Conservation (phyloP, 805 yeast species). For the Barnettozyma californica region DNA sequence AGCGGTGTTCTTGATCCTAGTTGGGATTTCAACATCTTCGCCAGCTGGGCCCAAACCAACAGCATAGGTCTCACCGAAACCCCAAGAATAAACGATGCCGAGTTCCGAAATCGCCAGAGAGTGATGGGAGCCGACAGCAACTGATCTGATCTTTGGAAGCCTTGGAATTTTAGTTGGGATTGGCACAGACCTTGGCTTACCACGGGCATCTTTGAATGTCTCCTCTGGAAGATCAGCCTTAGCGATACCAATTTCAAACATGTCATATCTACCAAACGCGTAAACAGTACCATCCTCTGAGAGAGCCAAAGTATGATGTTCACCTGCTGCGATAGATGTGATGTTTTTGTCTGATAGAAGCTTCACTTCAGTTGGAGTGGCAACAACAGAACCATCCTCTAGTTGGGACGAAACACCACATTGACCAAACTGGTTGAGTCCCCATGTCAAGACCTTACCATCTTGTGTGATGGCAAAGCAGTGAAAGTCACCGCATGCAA, state of each 20-base stretch:
- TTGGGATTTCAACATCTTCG: constrained; percentile 84
- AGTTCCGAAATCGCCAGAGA: constrained; percentile 78
- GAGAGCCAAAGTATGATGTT: constrained; percentile 85
- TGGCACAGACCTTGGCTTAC: constrained; percentile 80
- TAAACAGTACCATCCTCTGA: constrained; percentile 67
- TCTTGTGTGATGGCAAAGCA: constrained; percentile 82
- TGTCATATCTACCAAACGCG: constrained; percentile 88
- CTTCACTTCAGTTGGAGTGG: constrained; percentile 71
- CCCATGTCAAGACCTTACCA: constrained; percentile 83
- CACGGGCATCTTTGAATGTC: constrained; percentile 73
- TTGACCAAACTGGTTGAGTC: constrained; percentile 94
- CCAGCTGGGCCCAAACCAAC: constrained; percentile 87
- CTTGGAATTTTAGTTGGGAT: constrained; percentile 65
- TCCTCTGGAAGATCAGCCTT: constrained; percentile 60
- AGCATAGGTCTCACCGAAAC: constrained; percentile 95
- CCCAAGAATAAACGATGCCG: constrained; percentile 93
- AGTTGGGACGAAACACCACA: constrained; percentile 77
- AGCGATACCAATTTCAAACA: constrained; percentile 86
- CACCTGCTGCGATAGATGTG: constrained; percentile 77
- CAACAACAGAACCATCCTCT: constrained; percentile 80
- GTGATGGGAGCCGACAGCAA: constrained; percentile 90
- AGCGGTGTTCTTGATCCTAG: constrained; percentile 90
- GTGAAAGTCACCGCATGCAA: constrained; percentile 94
- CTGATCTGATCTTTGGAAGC: constrained; percentile 49
- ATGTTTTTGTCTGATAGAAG: constrained; percentile 55